Conservation (phyloP, 495 filamentous ascomycete species). For the Sordaria brevicollis region DNA sequence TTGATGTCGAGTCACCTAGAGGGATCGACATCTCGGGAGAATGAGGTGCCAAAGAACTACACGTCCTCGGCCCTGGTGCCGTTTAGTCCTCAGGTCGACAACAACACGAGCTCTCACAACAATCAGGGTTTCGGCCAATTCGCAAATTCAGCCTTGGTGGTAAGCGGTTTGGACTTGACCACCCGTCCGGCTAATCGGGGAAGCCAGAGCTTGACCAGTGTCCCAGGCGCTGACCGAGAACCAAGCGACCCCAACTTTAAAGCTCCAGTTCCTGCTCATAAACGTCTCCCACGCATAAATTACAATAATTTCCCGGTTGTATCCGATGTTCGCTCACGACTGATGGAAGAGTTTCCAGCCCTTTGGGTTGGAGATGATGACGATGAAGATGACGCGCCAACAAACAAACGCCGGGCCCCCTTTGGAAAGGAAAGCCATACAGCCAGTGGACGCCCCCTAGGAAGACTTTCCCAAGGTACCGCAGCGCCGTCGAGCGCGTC, state of each 20-base stretch:
- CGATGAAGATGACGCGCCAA: background rate
- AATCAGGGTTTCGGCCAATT: background rate
- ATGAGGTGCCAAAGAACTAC: background rate
- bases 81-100: background rate
- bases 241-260: background rate
- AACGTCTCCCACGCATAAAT: background rate
- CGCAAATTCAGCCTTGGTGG: background rate
- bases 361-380: no score
- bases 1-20: background rate
- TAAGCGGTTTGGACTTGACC: background rate
- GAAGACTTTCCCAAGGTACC: background rate
- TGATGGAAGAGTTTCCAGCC: no score
- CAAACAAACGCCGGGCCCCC: no score
- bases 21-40: background rate
- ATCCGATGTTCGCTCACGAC: no score
- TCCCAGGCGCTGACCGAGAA: background rate
- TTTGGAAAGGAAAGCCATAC: no score
- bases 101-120: background rate
- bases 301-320: no score
- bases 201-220: background rate
- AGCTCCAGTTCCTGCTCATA: background rate
- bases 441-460: no score
- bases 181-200: background rate
- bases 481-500: background rate
- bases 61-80: background rate